These are phyloP conservation scores for Claviceps humidiphila DNA, from an alignment of 2,329 filamentous ascomycete species.

Conservation along the genomic window DNA sequence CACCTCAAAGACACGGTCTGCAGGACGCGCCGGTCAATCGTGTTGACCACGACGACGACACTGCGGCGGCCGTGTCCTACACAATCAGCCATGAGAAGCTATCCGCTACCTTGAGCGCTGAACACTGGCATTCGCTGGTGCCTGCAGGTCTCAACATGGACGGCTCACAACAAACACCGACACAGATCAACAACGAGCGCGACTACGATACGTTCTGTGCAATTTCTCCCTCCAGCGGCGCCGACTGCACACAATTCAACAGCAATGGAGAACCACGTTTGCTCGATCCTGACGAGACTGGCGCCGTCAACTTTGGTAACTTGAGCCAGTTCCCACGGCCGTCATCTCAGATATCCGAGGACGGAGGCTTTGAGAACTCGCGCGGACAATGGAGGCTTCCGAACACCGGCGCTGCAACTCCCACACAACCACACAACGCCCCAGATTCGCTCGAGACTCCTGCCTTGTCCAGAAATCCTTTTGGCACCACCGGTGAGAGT, in stretches of 20 bases:
- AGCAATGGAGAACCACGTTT: constrained; percentile 21
- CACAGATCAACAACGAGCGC: constrained; percentile 42
- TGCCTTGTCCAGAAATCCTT: constrained; percentile 33
- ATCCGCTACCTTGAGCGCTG: neutral
- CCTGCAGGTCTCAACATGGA: constrained; percentile 21
- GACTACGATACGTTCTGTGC: constrained; percentile 37
- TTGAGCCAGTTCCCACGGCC: constrained; percentile 22
- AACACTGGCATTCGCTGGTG: neutral
- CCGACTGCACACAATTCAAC: constrained; percentile 14
- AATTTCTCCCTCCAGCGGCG: constrained; percentile 16
- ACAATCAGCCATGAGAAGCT: constrained; percentile 9
- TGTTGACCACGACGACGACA: neutral
- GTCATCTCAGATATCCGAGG: constrained; percentile 29
- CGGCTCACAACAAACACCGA: constrained; percentile 38
- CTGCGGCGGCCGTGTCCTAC: neutral
- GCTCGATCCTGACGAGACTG: constrained; percentile 34
- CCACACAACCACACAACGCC: constrained; percentile 14
- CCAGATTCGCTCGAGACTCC: constrained; percentile 34
- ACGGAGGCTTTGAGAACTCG: constrained; percentile 25
- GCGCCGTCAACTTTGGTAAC: constrained; percentile 33
- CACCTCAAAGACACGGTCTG: neutral
- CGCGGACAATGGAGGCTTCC: constrained; percentile 25
- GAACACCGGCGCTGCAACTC: constrained; percentile 22
- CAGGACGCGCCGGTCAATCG: neutral
- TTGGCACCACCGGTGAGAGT: constrained; percentile 22